These are phyloP conservation scores for Solanum hybrid DNA, from an alignment of 305 asterid genomes.

Conservation along the genomic window DNA sequence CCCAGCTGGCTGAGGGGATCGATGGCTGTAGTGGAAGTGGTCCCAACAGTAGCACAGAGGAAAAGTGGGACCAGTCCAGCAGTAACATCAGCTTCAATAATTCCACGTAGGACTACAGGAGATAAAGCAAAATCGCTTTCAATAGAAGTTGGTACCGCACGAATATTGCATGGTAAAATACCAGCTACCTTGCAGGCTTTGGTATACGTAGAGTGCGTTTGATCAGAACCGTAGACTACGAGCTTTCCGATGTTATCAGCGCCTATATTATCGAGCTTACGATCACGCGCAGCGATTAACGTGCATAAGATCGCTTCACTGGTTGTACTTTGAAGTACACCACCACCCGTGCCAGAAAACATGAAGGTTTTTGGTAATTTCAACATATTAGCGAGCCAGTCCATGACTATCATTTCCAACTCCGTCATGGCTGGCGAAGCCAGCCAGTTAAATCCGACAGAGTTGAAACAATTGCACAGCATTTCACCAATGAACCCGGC, in stretches of 20 bases:
- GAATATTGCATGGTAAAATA: constrained; percentile 20
- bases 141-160: constrained; percentile 6
- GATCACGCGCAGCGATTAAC: constrained; percentile 22
- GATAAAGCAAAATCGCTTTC: constrained; percentile 15
- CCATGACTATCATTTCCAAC: constrained; percentile 31
- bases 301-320: constrained; percentile 22
- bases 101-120: constrained; percentile 2
- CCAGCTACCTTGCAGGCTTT: constrained; percentile 26
- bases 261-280: constrained; percentile 1
- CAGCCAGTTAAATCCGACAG: constrained; percentile 28
- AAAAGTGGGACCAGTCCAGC: constrained; percentile 22
- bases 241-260: constrained; percentile 9
- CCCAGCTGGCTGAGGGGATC: constrained; percentile 12
- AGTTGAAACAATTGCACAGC: constrained; percentile 23
- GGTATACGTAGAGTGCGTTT: constrained; percentile 20
- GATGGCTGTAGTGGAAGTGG: constrained; percentile 20
- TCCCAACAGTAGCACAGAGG: constrained; percentile 25
- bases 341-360: constrained; percentile 27
- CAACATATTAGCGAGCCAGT: constrained; percentile 19
- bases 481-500: constrained; percentile 23
- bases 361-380: constrained; percentile 22
- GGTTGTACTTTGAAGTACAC: constrained; percentile 24
- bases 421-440: constrained; percentile 26
- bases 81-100: constrained; percentile 13
- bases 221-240: constrained; percentile 22